Evolutionary conservation across 192 early-diverging fungal species (phyloP), one percentile per base, ranked within the genome.

Genomic region (Tieghemiomyces parasiticus): DNA sequence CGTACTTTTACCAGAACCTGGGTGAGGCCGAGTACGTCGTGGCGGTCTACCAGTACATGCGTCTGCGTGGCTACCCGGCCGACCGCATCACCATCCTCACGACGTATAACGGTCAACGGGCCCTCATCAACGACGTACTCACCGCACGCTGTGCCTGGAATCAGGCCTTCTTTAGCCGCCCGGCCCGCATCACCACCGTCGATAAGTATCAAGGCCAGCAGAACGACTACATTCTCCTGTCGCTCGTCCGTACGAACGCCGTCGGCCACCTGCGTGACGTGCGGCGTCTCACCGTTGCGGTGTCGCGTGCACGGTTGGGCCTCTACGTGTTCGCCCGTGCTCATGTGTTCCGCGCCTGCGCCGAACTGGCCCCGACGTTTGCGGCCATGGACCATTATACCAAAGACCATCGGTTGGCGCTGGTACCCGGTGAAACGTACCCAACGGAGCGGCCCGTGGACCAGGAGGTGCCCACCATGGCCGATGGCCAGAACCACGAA

Each of bases 21-120:
- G 94, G 89, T 29, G 97, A 99, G 63, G 97, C 97, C 51, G 97
- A 99, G 71, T 97, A 90, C 68, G 75, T 93, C 12, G 95, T 99
- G 22, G 92, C 92, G 3, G 77, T 86, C 20, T 99, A 83, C 77
- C 90, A 92, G 69, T 97, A 95, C 74, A 93, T 99, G 95, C 77
- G 92, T 35, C 68, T 95, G 32, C 56, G 92, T 49, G 97, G 97
- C 0, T 97, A 97, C 59, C 85, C 92, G 2, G 79, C 88, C 0
- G 80, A 86, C n/a, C 81, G 81, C 31, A 95, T 99, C 51, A 76
- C 89, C 0, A 89, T 99, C 38, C 67, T 99, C 60, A 97, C 97
- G 13, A 93, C 97, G 0, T 99, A 99, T 62, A 95, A 98, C 64
- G 97, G 97, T 25, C 97, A 99, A 67, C 81, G 83, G 31, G 86